Base-by-base conservation (phyloP, 176 grass and related monocot species). In the Zizania latifolia region DNA sequence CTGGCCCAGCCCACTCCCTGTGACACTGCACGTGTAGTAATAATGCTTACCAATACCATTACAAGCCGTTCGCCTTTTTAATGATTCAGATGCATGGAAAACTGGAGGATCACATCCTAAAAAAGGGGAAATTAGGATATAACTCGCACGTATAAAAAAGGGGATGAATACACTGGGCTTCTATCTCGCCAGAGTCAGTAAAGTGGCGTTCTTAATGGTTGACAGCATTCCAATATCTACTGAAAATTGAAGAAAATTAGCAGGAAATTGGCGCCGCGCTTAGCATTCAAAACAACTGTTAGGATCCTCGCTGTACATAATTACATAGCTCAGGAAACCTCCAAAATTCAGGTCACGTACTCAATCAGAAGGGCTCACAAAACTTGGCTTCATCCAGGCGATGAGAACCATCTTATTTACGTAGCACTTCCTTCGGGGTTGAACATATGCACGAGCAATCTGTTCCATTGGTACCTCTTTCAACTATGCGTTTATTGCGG, bases 391-490 rank as follows among this genome's bases (percentile, higher is more conserved):
- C 39, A 31, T 59, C 46, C 39, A 37, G 31, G 7, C 21, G 16
- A 64, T 64, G 24, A 33, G 36, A 68, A 68, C 27, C 10, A 43
- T 66, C 74, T 76, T 58, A 35, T 50, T 89, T 61, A 82, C 67
- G 27, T 74, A 44, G 41, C 17, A 65, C 71, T 58, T 71, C 62
- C 64, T 80, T 83, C 35, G 67, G 57, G 45, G 44, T 84, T 74
- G 84, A 90, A 81, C 88, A 92, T 14, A 98, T 84, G 58, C 91
- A 97, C 0, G 94, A 98, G 68, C 91, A 98, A 79, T 92, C 89
- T 23, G 75, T 86, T 62, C 65, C 58, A 23, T 89, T 86, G 24
- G 26, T 40, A 40, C 58, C 86, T 79, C 81, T 88, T 62, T 81
- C 83, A 48, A 88, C 48, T 48, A 98, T 63, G 26, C 91, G 90